Evolutionary conservation across 2,329 filamentous ascomycete species (phyloP), one percentile per base, ranked within the genome.

Genomic region (Exophiala oligosperma): DNA sequence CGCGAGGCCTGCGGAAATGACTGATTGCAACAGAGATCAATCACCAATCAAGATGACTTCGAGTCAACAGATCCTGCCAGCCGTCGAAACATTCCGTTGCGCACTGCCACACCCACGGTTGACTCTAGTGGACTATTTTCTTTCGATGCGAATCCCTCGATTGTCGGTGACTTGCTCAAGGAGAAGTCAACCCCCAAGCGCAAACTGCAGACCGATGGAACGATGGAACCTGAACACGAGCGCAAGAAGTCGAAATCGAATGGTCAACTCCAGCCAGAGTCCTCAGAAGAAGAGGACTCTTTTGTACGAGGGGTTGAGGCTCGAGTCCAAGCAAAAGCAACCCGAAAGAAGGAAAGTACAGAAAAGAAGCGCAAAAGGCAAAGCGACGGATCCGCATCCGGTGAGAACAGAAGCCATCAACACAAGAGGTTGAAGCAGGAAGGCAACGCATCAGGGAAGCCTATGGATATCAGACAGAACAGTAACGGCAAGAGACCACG

Each of bases 261-360:
- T 17, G 55, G 23, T 21, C 38, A 54, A 11, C 14, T 37, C 5
- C 38, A 41, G 28, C 35, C 46, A 50, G 44, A 12, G 8, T 11
- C 47, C 32, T 29, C 41, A 11, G 44, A 26, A 26, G 47, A 44
- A 17, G 56, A 62, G n/a, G 50, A 70, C 26, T 68, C 67, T n/a
- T 67, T 71, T 23, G 60, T 68, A n/a, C 57, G 63, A 37, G 76
- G 78, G 46, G 77, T 80, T 0, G 75, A 77, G 56, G 72, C 72
- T 23, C 69, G 75, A 21, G 57, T 79, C 32, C 71, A 69, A 46
- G 73, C 76, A 46, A 77, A 74, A 56, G 76, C 77, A 56, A 72
- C 76, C 51, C 67, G 66, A 11, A 72, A 74, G 17, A 69, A 69
- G 47, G 57, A 70, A 2, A 73, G 72, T 47, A 60, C 67, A 3